Evolutionary conservation across 2,329 filamentous ascomycete genomes (phyloP), one percentile per base, ranked within the genome.

Genomic region (Blastomyces percursus): DNA sequence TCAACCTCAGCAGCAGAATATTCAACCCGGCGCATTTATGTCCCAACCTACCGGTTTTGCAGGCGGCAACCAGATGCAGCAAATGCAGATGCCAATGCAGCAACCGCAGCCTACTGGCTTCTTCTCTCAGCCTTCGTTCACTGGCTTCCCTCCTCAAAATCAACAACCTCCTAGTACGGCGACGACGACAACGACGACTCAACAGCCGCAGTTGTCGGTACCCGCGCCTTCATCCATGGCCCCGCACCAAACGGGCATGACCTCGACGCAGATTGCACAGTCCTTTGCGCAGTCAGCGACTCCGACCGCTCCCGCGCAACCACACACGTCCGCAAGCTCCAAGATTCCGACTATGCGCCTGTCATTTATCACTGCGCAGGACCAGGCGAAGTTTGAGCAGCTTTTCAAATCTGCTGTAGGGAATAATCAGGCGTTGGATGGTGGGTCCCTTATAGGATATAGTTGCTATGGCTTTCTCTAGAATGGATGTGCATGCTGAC

Each of bases 341-440:
- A 94, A 89, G 78, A 96, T 99, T 62, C 94, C 94, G 35, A 97
- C 89, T 73, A 95, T 97, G 67, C 84, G 94, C 59, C 79, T 99
- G 65, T 96, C 92, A 2, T 99, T 99, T 75, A 96, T 99, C 71
- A 96, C 93, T 2, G 92, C 90, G 32, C 86, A 88, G 71, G 94
- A 99, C 73, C 94, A 99, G 76, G 84, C 90, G 71, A 96, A 96
- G 78, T 99, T 99, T 70, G 94, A 99, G 79, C 94, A 94, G 63
- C 79, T 99, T 51, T 99, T 99, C 81, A 96, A 94, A 78, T 96
- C 92, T 62, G 93, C 94, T 16, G 91, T 93, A 44, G 91, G 91
- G 42, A 87, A 91, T 67, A 84, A 83, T 64, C 87, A 92, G 70
- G 89, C 92, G 61, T 85, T 99, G 80, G 91, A 91, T 57, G 94